A percentile compares a stretch with the other conserved stretches of the same genome.
Conservation (phyloP, 495 filamentous ascomycete species). For the Poronia punctata region DNA sequence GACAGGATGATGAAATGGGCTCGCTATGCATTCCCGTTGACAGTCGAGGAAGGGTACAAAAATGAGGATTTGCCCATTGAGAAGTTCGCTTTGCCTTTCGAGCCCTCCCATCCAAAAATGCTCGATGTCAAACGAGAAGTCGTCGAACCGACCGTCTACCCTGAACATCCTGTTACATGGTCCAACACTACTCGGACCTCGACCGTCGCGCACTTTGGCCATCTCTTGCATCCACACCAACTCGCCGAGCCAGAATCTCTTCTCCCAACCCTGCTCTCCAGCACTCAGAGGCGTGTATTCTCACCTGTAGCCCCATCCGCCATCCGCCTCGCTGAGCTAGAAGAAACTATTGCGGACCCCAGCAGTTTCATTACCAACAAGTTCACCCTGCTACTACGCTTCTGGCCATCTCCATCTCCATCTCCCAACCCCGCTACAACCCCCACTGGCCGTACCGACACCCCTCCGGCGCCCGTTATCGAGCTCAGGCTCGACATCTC, state of each 20-base stretch:
- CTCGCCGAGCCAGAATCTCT: neutral
- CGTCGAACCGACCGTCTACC: neutral
- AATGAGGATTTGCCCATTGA: neutral
- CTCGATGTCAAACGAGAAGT: constrained; percentile 1
- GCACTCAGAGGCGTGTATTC: constrained; percentile 15
- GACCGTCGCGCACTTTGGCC: constrained; percentile 36
- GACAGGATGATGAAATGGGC: constrained; percentile 35
- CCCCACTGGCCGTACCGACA: too few relatives aligned
- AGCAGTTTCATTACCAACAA: constrained; percentile 2
- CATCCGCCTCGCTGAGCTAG: constrained; percentile 15
- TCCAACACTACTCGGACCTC: constrained; percentile 15
- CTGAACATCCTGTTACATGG: constrained; percentile 18
- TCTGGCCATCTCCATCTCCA: constrained; percentile 16
- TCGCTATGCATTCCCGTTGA: constrained; percentile 18
- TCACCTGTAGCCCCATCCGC: constrained; percentile 18
- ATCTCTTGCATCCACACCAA: constrained; percentile 26
- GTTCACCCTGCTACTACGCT: constrained; percentile 11
- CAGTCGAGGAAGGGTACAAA: neutral
- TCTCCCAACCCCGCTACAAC: neutral
- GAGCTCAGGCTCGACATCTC: constrained; percentile 32
- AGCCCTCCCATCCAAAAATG: neutral
- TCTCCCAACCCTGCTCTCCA: constrained; percentile 9
- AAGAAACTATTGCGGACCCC: neutral
- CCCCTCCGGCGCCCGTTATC: constrained; percentile 23
- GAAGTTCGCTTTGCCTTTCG: constrained; percentile 13